phyloP scores from a whole-genome alignment of 164 flowering plant genomes.

The Dillenia suffruticosa region DNA sequence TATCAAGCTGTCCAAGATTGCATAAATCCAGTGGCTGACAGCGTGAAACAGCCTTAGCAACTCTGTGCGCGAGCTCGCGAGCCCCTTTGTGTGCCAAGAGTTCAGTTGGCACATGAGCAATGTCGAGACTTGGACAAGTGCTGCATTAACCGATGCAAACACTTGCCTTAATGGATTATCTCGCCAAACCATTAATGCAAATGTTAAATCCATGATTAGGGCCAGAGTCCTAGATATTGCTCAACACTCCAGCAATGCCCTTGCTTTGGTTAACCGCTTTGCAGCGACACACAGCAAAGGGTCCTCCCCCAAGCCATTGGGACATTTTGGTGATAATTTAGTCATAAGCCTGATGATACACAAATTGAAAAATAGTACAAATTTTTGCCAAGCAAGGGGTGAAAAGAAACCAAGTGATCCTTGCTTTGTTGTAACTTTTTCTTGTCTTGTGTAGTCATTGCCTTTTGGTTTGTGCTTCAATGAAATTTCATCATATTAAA shows the following conservation, averaged over 20 bases:
- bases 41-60: conserved; percentile 23
- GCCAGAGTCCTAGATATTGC: conserved; percentile 15
- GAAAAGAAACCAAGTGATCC: too few relatives aligned
- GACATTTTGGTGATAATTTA: too few relatives aligned
- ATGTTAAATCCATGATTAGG: conserved; percentile 14
- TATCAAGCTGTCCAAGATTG: conserved; percentile 26
- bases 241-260: conserved; percentile 36
- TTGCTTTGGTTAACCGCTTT: conserved; percentile 26
- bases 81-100: conserved; percentile 1
- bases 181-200: conserved; percentile 3
- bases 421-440: too few relatives aligned
- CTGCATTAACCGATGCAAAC: conserved; percentile 37
- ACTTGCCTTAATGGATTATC: conserved; percentile 37
- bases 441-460: too few relatives aligned
- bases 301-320: too few relatives aligned
- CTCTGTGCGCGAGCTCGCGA: conserved; percentile 25
- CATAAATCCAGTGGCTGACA: conserved; percentile 24
- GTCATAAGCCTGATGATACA: too few relatives aligned
- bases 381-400: too few relatives aligned
- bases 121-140: conserved; percentile 42
- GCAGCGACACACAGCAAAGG: conserved; percentile 9
- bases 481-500: too few relatives aligned
- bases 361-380: too few relatives aligned
- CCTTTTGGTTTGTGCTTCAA: too few relatives aligned
- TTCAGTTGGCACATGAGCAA: conserved; percentile 36